Evolutionary conservation across 306 rosid species (phyloP).

Genomic region (Trifolium pratense): DNA sequence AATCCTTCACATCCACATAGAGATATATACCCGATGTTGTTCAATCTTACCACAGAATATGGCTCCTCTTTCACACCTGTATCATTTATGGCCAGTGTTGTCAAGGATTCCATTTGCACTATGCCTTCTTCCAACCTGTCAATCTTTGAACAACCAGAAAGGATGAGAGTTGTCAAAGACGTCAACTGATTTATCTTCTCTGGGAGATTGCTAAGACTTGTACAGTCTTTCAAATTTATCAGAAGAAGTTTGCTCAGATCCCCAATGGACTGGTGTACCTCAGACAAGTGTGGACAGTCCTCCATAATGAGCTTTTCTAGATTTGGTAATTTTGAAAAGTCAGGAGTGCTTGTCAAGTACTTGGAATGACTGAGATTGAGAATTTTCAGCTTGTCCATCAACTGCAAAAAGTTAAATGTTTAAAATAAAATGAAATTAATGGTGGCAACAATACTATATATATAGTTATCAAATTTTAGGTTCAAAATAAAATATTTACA

Average conservation of each 20-base stretch:
- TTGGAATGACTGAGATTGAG: conserved; percentile 47
- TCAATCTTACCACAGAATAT: conserved; percentile 12
- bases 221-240: conserved; percentile 37
- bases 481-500: background rate
- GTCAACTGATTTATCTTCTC: conserved; percentile 29
- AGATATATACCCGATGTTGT: conserved; percentile 40
- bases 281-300: conserved; percentile 30
- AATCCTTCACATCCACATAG: conserved; percentile 49
- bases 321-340: conserved; percentile 46
- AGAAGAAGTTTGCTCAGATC: background rate
- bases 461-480: background rate
- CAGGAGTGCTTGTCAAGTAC: conserved; percentile 37
- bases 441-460: background rate
- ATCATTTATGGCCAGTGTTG: conserved; percentile 40
- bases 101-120: conserved; percentile 53
- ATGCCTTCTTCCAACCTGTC: conserved; percentile 42
- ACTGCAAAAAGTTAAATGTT: background rate
- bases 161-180: conserved; percentile 45
- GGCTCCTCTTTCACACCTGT: conserved; percentile 45
- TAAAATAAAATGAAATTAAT: background rate
- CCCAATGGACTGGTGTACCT: conserved; percentile 48
- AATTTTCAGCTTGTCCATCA: conserved; percentile 34
- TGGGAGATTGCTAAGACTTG: conserved; percentile 24
- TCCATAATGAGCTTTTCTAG: conserved; percentile 41
- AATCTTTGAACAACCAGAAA: conserved; percentile 52